Evolutionary conservation across 2,329 filamentous ascomycete genomes (phyloP), one percentile per base, ranked within the genome.

Genomic region (Metarhizium album): DNA sequence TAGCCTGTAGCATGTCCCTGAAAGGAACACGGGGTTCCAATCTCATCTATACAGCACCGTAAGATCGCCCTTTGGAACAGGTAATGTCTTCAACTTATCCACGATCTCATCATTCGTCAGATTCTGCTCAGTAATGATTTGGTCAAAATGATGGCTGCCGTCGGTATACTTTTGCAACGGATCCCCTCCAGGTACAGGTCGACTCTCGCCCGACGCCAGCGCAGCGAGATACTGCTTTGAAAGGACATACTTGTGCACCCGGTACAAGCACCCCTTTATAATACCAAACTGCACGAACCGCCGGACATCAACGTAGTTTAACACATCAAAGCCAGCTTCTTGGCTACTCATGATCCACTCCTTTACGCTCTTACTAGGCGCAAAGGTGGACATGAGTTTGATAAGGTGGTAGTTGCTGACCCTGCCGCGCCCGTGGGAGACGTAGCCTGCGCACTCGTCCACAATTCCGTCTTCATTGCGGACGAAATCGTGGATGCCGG

Each of bases 201-300:
- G 62, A 38, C 72, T 73, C 60, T 76, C 71, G 2, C 78, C 79
- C 38, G 76, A 75, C 1, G 78, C 80, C 50, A 82, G 62, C 2
- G 71, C 70, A 7, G 76, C 72, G 22, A 84, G 67, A 58, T 82
- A 80, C 63, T 80, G 77, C 60, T 80, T 81, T 3, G 78, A 82
- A 1, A 94, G 80, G 27, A 89, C 86, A 64, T 94, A 94, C 65
- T 93, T 94, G 70, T 97, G 89, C 40, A 96, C 84, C 33, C 93
- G 82, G 67, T 96, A 96, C 23, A 98, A 70, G 58, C 94, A 87
- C 16, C 91, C 90, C 69, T 97, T 97, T 66, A 97, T 95, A 53
- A 96, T 79, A 52, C 91, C 93, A 62, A 97, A 98, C 53, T 95
- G 94, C 55, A 97, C 88, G 55, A 98, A 84, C 27, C 93, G 84